Evolutionary conservation across 164 flowering plant genomes (phyloP).

Genomic region (Cinnamomum micranthum): DNA sequence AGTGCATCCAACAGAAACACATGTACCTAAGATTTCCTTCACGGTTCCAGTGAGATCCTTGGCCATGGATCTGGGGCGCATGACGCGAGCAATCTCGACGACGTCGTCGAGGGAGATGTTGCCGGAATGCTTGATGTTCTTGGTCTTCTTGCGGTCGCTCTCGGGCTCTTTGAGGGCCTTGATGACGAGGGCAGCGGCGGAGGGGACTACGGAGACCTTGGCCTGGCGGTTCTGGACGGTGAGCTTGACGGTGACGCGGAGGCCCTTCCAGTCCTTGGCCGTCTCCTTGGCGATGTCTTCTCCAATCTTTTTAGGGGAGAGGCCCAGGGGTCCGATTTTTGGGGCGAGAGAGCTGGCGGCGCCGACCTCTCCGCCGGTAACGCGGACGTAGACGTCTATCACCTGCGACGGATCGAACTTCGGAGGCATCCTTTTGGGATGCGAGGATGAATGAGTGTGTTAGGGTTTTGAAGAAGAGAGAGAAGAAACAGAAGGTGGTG

Average conservation of each 20-base stretch:
- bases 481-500: neutral
- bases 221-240: slow-evolving; percentile 80
- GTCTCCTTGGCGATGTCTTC: slow-evolving; percentile 79
- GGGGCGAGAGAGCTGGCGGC: slow-evolving; percentile 78
- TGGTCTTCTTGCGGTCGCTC: slow-evolving; percentile 68
- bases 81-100: slow-evolving; percentile 66
- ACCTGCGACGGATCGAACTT: slow-evolving; percentile 68
- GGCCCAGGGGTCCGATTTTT: slow-evolving; percentile 74
- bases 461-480: slow-evolving; percentile 7
- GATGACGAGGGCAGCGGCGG: slow-evolving; percentile 70
- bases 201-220: slow-evolving; percentile 69
- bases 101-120: slow-evolving; percentile 72
- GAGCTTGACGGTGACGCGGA: slow-evolving; percentile 71
- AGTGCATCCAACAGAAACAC: slow-evolving; percentile 81
- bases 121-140: slow-evolving; percentile 70
- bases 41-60: slow-evolving; percentile 65
- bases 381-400: slow-evolving; percentile 71
- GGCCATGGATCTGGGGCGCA: slow-evolving; percentile 72
- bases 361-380: slow-evolving; percentile 79
- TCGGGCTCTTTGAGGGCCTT: slow-evolving; percentile 77
- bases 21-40: slow-evolving; percentile 82
- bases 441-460: neutral
- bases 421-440: slow-evolving; percentile 48
- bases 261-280: slow-evolving; percentile 85
- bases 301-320: slow-evolving; percentile 75